Conservation (phyloP, 139 green algal genomes). For the Picochlorum sp. region DNA sequence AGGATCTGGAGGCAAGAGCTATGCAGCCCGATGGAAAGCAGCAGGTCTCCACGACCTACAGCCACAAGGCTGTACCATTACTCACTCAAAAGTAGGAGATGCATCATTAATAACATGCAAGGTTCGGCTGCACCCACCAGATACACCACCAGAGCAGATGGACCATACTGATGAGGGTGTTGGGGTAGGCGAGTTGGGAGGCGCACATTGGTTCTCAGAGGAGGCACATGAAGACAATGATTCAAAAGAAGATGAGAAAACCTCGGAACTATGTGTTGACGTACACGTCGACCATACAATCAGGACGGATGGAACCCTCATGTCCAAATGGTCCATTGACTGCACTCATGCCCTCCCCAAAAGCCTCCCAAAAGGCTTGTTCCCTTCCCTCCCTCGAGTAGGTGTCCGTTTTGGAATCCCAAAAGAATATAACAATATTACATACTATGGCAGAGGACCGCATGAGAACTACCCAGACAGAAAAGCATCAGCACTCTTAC, state of each 20-base stretch:
- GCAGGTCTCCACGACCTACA: conserved; percentile 44
- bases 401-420: conserved; percentile 42
- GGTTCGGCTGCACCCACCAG: too few species aligned
- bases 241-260: background rate
- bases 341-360: conserved; percentile 47
- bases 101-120: background rate
- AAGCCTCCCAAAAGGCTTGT: conserved; percentile 21
- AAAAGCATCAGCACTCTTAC: conserved; percentile 40
- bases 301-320: background rate
- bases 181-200: conserved; percentile 54
- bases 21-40: conserved; percentile 51
- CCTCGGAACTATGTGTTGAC: conserved; percentile 27
- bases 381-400: conserved; percentile 54
- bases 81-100: too few species aligned
- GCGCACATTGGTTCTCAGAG: conserved; percentile 54
- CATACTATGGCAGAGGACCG: conserved; percentile 59
- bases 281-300: conserved; percentile 31
- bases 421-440: background rate
- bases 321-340: conserved; percentile 53
- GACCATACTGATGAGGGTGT: conserved; percentile 15
- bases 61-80: background rate
- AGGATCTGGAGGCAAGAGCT: conserved; percentile 56
- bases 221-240: background rate
- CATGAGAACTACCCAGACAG: conserved; percentile 91
- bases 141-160: background rate